These are phyloP conservation scores for Talaromyces sp. DNA, from an alignment of 2,329 filamentous ascomycete species.

Conservation along the genomic window DNA sequence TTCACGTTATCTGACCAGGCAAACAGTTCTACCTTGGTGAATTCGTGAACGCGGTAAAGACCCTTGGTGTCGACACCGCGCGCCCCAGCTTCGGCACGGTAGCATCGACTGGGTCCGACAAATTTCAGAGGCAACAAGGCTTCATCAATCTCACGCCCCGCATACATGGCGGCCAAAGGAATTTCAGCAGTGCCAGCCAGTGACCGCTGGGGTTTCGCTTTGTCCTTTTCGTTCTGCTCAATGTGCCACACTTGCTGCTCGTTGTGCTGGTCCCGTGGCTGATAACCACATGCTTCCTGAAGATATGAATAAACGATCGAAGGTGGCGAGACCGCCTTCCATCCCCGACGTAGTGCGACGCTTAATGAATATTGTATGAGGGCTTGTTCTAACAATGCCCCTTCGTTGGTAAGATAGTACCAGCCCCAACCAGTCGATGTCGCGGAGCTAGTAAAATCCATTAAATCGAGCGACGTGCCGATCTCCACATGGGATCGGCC, in stretches of 20 bases:
- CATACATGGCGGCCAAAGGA: constrained; percentile 84
- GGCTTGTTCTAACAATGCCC: constrained; percentile 88
- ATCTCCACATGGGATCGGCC: constrained; percentile 76
- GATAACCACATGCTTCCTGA: constrained; percentile 85
- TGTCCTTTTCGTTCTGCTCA: constrained; percentile 59
- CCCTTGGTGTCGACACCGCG: constrained; percentile 88
- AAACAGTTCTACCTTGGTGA: constrained; percentile 97
- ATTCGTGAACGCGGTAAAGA: constrained; percentile 94
- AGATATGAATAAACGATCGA: constrained; percentile 91
- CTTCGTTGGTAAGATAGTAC: constrained; percentile 94
- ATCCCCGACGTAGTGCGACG: constrained; percentile 66
- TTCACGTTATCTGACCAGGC: constrained; percentile 67
- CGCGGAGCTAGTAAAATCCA: constrained; percentile 79
- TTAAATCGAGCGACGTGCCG: constrained; percentile 74
- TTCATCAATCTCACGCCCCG: constrained; percentile 61
- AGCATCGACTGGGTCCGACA: constrained; percentile 85
- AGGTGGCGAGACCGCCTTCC: constrained; percentile 75
- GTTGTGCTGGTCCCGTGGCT: constrained; percentile 80
- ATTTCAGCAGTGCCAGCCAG: constrained; percentile 92
- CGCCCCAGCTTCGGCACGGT: constrained; percentile 88
- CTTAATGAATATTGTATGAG: constrained; percentile 78
- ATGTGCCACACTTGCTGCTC: constrained; percentile 90
- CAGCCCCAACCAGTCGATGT: constrained; percentile 92
- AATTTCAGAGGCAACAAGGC: constrained; percentile 67
- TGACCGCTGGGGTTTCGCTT: constrained; percentile 62